Evolutionary conservation across 1,284 basidiomycete genomes (phyloP), one percentile per base, ranked within the genome.

Genomic region (Singerocomus inundabilis): DNA sequence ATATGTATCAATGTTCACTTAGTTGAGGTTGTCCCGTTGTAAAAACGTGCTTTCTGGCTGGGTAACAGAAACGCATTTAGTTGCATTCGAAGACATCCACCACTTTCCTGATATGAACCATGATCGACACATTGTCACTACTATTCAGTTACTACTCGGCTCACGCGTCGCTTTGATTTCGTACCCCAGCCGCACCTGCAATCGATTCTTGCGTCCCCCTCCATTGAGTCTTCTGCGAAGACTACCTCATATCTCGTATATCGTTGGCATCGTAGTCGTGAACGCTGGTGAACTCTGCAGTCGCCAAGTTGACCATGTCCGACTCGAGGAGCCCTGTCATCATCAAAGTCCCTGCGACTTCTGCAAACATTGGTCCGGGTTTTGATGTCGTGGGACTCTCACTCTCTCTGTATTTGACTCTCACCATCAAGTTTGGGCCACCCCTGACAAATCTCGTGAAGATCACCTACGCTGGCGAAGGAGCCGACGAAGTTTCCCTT

Each of bases 351-450:
- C 96, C 96, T 9, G 93, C 93, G 21, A 98, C 96, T 2, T 96
- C 95, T 51, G 96, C 96, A 57, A 99, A 99, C 77, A 95, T 99
- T 64, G 96, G 96, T 3, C 97, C 97, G 25, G 97, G 97, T 12
- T 99, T 99, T 70, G 97, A 99, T 70, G 97, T 99, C 52, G 93
- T 98, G 57, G 97, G 97, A 18, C 87, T 99, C 54, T 97, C 96
- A 1, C 85, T 99, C 26, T 94, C 93, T 2, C 83, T 98, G 30
- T 81, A 89, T 62, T 81, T 98, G 57, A 87, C 84, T 12, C 80
- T 99, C 56, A 75, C 79, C 31, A 88, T 97, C 55, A 79, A 79
- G 42, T 60, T 78, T 51, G 52, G 61, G 51, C 42, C 52, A 57
- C 24, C 61, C 68, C 49, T 74, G 73, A 49, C 46, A 4, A 51